Percentiles rank a stretch among this genome's conserved stretches.
Conservation (phyloP, 2,329 filamentous ascomycete genomes). For the Pseudocercospora vitis region DNA sequence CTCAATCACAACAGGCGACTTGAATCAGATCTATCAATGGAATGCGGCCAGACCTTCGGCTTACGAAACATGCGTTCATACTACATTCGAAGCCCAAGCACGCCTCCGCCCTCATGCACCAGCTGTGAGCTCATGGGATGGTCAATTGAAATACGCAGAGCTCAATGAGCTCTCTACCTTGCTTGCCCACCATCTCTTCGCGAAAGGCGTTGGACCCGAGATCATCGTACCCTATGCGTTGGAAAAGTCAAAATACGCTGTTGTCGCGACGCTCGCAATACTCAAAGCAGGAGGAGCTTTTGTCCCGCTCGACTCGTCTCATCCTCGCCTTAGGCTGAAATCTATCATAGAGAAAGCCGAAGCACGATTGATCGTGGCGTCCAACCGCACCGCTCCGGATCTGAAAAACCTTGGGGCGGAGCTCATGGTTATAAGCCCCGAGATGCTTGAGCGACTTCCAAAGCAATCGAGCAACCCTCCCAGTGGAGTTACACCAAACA, state of each 20-base stretch:
- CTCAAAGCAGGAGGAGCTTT: slow-evolving; percentile 36
- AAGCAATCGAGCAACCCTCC: background rate
- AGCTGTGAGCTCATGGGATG: slow-evolving; percentile 31
- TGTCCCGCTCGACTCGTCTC: slow-evolving; percentile 31
- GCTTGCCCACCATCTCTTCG: slow-evolving; percentile 3
- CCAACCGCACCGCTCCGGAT: background rate
- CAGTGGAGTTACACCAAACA: background rate
- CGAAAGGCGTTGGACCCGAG: slow-evolving; percentile 15
- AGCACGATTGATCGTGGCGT: background rate
- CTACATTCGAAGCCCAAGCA: slow-evolving; percentile 3
- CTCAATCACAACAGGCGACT: too few relatives aligned
- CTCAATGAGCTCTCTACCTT: slow-evolving; percentile 25
- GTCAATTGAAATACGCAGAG: slow-evolving; percentile 30
- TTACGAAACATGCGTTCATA: slow-evolving; percentile 7
- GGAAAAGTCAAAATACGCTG: slow-evolving; percentile 33
- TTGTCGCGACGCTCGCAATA: slow-evolving; percentile 29
- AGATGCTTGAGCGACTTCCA: too few relatives aligned
- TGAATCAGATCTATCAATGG: slow-evolving; percentile 11
- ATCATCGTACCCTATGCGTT: slow-evolving; percentile 28
- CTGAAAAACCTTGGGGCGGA: background rate
- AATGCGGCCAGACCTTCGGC: slow-evolving; percentile 6
- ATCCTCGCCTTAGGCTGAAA: slow-evolving; percentile 14
- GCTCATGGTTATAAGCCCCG: slow-evolving; percentile 4
- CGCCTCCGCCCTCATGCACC: background rate
- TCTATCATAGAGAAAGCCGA: background rate